phyloP scores from a whole-genome alignment of 2,329 filamentous ascomycete genomes.

The Pseudogymnoascus verrucosus region DNA sequence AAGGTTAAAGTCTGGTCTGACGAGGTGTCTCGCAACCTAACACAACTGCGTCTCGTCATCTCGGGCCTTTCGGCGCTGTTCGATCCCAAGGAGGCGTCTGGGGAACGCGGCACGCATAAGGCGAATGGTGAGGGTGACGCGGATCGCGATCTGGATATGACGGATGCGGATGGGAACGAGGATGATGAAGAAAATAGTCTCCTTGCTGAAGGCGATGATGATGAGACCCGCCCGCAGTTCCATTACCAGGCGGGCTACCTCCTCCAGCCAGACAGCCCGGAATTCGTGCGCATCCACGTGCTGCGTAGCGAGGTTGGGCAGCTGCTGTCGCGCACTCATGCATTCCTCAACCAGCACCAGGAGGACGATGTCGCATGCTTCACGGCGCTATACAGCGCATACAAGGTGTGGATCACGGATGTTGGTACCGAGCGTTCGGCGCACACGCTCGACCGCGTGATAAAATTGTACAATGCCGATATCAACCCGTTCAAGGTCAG shows the following conservation, averaged over 20 bases:
- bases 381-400: slow-evolving; percentile 83
- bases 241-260: slow-evolving; percentile 83
- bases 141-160: slow-evolving; percentile 37
- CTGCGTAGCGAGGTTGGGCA: slow-evolving; percentile 74
- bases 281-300: slow-evolving; percentile 71
- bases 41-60: slow-evolving; percentile 78
- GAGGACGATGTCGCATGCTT: slow-evolving; percentile 96
- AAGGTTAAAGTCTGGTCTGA: slow-evolving; percentile 99
- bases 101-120: slow-evolving; percentile 33
- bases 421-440: slow-evolving; percentile 94
- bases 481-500: slow-evolving; percentile 91
- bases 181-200: slow-evolving; percentile 48
- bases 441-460: slow-evolving; percentile 81
- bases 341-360: slow-evolving; percentile 73
- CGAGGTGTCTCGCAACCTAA: slow-evolving; percentile 83
- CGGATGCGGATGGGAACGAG: slow-evolving; percentile 46
- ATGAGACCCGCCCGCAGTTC: slow-evolving; percentile 78
- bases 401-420: slow-evolving; percentile 94
- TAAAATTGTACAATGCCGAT: slow-evolving; percentile 76
- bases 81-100: slow-evolving; percentile 65
- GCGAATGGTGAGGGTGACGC: slow-evolving; percentile 36
- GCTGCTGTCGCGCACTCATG: slow-evolving; percentile 74
- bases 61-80: slow-evolving; percentile 88
- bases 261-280: slow-evolving; percentile 52
- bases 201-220: slow-evolving; percentile 62